Percentiles rank a stretch among this genome's conserved stretches.
phyloP scores from a whole-genome alignment of 116 monocot genomes.

The Zostera marina region DNA sequence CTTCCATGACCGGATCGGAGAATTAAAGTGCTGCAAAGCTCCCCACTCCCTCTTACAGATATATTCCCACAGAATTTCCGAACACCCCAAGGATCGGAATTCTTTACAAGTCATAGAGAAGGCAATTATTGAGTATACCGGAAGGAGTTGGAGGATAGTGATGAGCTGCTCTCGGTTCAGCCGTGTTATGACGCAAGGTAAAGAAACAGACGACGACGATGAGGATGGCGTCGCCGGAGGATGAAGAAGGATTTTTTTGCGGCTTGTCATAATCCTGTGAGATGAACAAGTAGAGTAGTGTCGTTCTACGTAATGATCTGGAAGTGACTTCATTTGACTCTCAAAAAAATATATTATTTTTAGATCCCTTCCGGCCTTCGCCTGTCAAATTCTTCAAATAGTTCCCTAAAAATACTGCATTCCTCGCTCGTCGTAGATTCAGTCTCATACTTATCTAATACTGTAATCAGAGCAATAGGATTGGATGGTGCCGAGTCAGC shows the following conservation, averaged over 20 bases:
- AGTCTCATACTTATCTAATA: too few relatives aligned
- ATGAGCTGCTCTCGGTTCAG: conserved; percentile 42
- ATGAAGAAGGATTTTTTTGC: conserved; percentile 4
- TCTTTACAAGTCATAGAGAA: conserved; percentile 71
- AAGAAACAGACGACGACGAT: conserved; percentile 9
- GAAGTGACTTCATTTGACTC: too few relatives aligned
- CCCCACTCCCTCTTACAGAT: conserved; percentile 72
- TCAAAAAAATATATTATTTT: too few relatives aligned
- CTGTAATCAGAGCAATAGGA: too few relatives aligned
- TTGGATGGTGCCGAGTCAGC: too few relatives aligned
- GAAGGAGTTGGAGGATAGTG: conserved; percentile 67
- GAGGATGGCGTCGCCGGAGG: conserved; percentile 6
- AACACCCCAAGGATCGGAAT: conserved; percentile 36
- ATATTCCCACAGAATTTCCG: conserved; percentile 44
- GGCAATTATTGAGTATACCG: conserved; percentile 45
- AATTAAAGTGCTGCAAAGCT: conserved; percentile 12
- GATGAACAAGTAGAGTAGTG: background rate
- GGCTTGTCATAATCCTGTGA: background rate
- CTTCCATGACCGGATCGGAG: conserved; percentile 27
- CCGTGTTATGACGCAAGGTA: conserved; percentile 13
- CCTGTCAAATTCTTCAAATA: too few relatives aligned
- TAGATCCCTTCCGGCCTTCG: too few relatives aligned
- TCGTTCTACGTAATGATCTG: too few relatives aligned
- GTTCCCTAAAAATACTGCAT: too few relatives aligned
- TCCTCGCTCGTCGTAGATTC: too few relatives aligned